A percentile compares a stretch with the other conserved stretches of the same genome.
phyloP scores from a whole-genome alignment of 2,329 filamentous ascomycete species.

The Arthroderma sp. region DNA sequence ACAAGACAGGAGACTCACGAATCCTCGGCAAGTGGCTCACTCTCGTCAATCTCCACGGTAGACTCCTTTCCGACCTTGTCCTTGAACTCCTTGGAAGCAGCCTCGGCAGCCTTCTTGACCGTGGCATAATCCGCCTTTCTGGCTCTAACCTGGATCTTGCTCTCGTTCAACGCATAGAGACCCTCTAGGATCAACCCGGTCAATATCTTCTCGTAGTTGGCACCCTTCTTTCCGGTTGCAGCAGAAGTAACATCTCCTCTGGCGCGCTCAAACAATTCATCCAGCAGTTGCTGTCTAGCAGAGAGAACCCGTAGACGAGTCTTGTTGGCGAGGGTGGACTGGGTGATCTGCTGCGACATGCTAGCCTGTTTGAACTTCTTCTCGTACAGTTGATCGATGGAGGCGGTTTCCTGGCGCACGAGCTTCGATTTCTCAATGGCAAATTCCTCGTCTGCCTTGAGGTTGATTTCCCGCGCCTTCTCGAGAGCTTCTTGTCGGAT shows the following conservation, averaged over 20 bases:
- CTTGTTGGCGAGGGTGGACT: constrained; percentile 93
- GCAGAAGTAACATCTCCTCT: constrained; percentile 57
- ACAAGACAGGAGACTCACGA: constrained; percentile 52
- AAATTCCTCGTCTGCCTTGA: constrained; percentile 98
- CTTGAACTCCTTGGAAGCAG: constrained; percentile 73
- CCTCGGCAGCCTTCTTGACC: constrained; percentile 65
- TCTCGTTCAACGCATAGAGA: constrained; percentile 75
- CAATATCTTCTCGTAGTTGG: constrained; percentile 62
- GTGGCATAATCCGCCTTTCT: constrained; percentile 66
- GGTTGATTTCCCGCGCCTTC: constrained; percentile 91
- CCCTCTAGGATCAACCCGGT: constrained; percentile 80
- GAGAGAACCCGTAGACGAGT: constrained; percentile 78
- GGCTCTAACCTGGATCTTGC: constrained; percentile 59
- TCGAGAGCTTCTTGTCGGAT: constrained; percentile 97
- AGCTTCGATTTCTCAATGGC: constrained; percentile 98
- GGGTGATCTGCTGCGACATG: constrained; percentile 98
- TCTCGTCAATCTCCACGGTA: constrained; percentile 61
- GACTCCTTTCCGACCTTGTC: constrained; percentile 59
- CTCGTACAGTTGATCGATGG: constrained; percentile 87
- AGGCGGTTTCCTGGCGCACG: constrained; percentile 82
- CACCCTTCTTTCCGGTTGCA: constrained; percentile 46
- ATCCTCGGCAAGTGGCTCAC: constrained; percentile 64
- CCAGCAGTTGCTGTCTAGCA: constrained; percentile 79
- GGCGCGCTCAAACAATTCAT: constrained; percentile 75
- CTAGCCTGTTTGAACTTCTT: constrained; percentile 99